Evolutionary conservation across 2,329 filamentous ascomycete species (phyloP).

Genomic region (Alternaria conjuncta): DNA sequence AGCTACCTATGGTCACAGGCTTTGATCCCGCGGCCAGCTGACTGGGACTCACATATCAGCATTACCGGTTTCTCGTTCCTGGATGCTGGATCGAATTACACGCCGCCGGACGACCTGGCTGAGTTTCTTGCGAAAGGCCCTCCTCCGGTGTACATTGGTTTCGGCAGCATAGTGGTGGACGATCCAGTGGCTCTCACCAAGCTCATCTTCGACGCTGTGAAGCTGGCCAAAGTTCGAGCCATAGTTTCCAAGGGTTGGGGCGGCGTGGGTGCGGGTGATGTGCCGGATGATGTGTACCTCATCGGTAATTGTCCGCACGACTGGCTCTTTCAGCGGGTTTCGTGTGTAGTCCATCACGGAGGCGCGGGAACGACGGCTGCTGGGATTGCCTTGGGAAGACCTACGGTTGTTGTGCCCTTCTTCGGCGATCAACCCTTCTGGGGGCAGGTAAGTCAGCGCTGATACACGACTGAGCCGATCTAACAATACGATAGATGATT

Average conservation of each 20-base stretch:
- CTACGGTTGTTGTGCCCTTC: constrained; percentile 64
- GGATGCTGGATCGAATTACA: constrained; percentile 45
- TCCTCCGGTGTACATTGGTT: constrained; percentile 63
- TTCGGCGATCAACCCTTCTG: constrained; percentile 66
- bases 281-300: constrained; percentile 54
- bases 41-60: constrained; percentile 42
- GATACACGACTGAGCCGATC: background rate
- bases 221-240: constrained; percentile 48
- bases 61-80: constrained; percentile 57
- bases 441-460: constrained; percentile 41
- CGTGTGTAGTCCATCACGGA: constrained; percentile 64
- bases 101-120: constrained; percentile 49
- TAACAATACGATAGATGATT: constrained; percentile 50
- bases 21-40: constrained; percentile 30
- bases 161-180: constrained; percentile 64
- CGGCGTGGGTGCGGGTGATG: constrained; percentile 43
- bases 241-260: constrained; percentile 64
- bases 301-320: constrained; percentile 62
- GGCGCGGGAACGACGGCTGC: constrained; percentile 66
- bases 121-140: constrained; percentile 58
- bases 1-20: constrained; percentile 57
- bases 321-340: constrained; percentile 64
- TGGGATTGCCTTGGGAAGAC: constrained; percentile 58
- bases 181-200: constrained; percentile 54
- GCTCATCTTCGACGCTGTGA: constrained; percentile 57